A percentile compares a stretch with the other conserved stretches of the same genome.
Evolutionary conservation across 2,329 filamentous ascomycete species (phyloP).

Genomic region (Trichoderma lentiforme): DNA sequence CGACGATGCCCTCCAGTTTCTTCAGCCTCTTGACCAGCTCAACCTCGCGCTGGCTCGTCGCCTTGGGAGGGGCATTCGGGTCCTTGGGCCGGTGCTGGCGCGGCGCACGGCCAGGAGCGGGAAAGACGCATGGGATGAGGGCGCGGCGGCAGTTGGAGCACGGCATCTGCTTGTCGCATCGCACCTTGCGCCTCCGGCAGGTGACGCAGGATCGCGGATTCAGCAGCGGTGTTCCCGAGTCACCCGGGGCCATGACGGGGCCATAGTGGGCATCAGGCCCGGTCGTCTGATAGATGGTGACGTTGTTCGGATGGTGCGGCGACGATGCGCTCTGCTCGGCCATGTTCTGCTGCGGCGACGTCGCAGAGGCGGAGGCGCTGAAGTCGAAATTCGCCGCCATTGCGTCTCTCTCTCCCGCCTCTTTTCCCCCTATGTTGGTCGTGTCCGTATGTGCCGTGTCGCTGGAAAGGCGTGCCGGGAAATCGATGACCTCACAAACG

Average conservation of each 20-base stretch:
- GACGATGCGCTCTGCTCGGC: conserved; percentile 18
- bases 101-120: conserved; percentile 69
- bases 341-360: conserved; percentile 25
- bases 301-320: conserved; percentile 30
- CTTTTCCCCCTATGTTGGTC: background rate
- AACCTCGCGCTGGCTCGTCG: conserved; percentile 58
- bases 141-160: conserved; percentile 72
- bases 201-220: conserved; percentile 51
- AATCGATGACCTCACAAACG: background rate
- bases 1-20: conserved; percentile 73
- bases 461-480: background rate
- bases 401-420: background rate
- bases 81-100: conserved; percentile 64
- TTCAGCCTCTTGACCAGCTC: conserved; percentile 70
- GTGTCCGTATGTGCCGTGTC: background rate
- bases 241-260: conserved; percentile 34
- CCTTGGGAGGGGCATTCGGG: conserved; percentile 58
- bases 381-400: conserved; percentile 25
- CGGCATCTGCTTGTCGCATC: conserved; percentile 74
- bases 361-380: conserved; percentile 22
- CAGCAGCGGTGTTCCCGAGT: conserved; percentile 34
- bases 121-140: conserved; percentile 69
- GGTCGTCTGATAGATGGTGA: conserved; percentile 41
- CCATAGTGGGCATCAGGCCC: conserved; percentile 37
- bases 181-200: conserved; percentile 61